Evolutionary conservation across 257 asterid species (phyloP).

Genomic region (Gentiana straminea): DNA sequence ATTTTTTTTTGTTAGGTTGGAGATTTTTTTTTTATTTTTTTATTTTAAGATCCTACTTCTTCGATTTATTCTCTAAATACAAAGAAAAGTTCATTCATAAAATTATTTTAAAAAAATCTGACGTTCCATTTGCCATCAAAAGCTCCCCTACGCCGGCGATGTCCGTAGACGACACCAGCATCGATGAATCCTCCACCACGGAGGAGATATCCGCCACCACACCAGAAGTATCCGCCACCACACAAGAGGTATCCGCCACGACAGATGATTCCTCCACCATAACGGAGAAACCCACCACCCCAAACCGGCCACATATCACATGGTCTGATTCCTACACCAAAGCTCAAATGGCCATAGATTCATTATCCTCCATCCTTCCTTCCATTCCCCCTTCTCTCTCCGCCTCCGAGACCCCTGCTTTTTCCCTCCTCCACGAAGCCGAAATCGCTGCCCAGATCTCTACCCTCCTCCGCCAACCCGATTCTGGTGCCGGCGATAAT

Average conservation of each 20-base stretch:
- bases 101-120: too few relatives aligned
- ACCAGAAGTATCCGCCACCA: slow-evolving; percentile 1
- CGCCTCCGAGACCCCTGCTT: slow-evolving; percentile 60
- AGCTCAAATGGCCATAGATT: slow-evolving; percentile 41
- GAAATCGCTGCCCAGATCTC: slow-evolving; percentile 44
- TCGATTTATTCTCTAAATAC: too few relatives aligned
- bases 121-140: too few relatives aligned
- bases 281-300: slow-evolving; percentile 1
- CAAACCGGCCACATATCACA: slow-evolving; percentile 32
- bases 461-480: slow-evolving; percentile 56
- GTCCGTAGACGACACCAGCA: background rate
- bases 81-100: too few relatives aligned
- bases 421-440: slow-evolving; percentile 51
- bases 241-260: background rate
- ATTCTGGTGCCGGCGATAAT: slow-evolving; percentile 75
- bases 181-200: slow-evolving; percentile 2
- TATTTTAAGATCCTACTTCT: too few relatives aligned
- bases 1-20: too few relatives aligned
- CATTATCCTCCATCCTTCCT: slow-evolving; percentile 56
- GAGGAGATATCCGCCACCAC: slow-evolving; percentile 11
- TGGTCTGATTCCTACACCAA: slow-evolving; percentile 76
- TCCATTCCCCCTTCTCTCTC: slow-evolving; percentile 35
- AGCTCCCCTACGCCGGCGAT: too few relatives aligned
- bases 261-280: slow-evolving; percentile 2
- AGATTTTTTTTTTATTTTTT: too few relatives aligned